Evolutionary conservation across 2,329 filamentous ascomycete genomes (phyloP).

Genomic region (Alternaria viburni): DNA sequence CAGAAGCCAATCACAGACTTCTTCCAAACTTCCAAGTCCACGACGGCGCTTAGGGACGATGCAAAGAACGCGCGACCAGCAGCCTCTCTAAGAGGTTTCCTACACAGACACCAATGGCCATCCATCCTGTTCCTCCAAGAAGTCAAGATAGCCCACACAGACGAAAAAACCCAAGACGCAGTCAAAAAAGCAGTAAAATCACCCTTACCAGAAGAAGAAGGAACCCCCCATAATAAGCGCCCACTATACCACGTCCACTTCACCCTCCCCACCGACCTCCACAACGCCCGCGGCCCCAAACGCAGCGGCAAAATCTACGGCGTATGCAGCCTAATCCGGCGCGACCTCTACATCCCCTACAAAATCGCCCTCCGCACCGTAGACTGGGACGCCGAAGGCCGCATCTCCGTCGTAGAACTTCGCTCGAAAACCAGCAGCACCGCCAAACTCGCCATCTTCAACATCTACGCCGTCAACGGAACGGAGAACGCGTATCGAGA

Average conservation of each 20-base stretch:
- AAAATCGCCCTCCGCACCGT: slow-evolving; percentile 43
- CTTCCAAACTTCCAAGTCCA: slow-evolving; percentile 27
- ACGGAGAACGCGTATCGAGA: slow-evolving; percentile 56
- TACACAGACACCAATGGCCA: slow-evolving; percentile 55
- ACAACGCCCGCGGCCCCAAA: slow-evolving; percentile 57
- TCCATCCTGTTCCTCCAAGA: slow-evolving; percentile 57
- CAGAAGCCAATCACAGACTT: slow-evolving; percentile 52
- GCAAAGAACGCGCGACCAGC: slow-evolving; percentile 6
- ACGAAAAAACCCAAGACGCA: slow-evolving; percentile 48
- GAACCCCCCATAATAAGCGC: slow-evolving; percentile 1
- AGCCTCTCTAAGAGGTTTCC: slow-evolving; percentile 50
- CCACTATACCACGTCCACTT: slow-evolving; percentile 55
- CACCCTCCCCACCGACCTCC: slow-evolving; percentile 56
- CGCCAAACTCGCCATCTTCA: slow-evolving; percentile 55
- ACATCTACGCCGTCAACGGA: slow-evolving; percentile 62
- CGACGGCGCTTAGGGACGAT: not conserved
- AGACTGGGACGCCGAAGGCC: slow-evolving; percentile 60
- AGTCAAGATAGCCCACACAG: slow-evolving; percentile 55
- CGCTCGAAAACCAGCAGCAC: not conserved
- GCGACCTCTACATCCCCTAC: slow-evolving; percentile 46
- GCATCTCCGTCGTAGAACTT: slow-evolving; percentile 57
- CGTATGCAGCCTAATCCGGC: slow-evolving; percentile 57
- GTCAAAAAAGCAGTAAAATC: slow-evolving; percentile 49
- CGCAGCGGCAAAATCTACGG: slow-evolving; percentile 59
- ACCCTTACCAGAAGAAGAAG: not conserved